Evolutionary conservation across 345 rosid genomes (phyloP), one percentile per base, ranked within the genome.

Genomic region (Gossypium raimondii): DNA sequence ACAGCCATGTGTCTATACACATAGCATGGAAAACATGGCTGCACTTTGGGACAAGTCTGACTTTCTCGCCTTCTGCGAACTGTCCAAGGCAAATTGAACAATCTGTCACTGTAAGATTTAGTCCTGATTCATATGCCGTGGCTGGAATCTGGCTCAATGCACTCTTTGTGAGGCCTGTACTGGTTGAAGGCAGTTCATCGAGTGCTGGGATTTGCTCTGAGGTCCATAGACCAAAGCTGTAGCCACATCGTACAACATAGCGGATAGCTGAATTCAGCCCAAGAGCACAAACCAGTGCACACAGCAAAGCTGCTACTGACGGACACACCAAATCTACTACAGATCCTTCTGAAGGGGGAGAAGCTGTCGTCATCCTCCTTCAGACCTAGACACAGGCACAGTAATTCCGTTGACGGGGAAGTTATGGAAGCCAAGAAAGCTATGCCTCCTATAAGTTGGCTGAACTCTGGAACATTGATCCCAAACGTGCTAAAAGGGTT

Each of bases 401-500:
- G 90, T 80, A 87, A 86, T 67, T 90, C 90, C 12, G 87, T 87
- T 11, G 93, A 73, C 55, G 85, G 74, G 10, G 94, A 86, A 56
- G 75, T 86, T 62, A 77, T 86, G 84, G 94, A 90, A n/a, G 90
- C 92, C 7, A 88, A 88, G 73, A 90, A 89, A 67, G 93, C 93
- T 14, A 89, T 90, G 91, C 88, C 89, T 75, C 90, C 95, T 43
- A 88, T 69, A 90, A 89, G 67, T 81, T 90, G 43, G 90, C 91
- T 0, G 91, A 89, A 85, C 86, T 89, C 18, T 90, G 95, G 95
- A 78, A 78, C 68, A 20, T 87, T 22, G 91, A 90, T 82, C 93
- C 93, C 7, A 90, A 90, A 78, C 88, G 88, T 75, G 95, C 95
- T 73, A 87, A 89, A 34, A 84, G 89, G 95, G 90, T 87, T 62